Conservation (phyloP, 768 basidiomycete species). For the Lentinus tigrinus region DNA sequence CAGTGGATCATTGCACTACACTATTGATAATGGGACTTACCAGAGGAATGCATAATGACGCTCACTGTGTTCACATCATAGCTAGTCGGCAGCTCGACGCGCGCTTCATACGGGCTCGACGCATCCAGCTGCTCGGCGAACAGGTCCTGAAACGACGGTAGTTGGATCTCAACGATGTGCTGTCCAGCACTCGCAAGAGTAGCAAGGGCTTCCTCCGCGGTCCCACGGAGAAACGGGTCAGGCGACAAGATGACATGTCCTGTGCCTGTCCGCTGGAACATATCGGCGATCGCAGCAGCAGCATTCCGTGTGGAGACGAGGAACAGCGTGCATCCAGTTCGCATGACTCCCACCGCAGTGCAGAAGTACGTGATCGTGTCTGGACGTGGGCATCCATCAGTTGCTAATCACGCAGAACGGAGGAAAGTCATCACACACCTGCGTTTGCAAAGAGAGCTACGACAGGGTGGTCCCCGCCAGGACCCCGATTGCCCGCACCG, state of each 20-base stretch:
- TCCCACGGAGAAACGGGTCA: neutral
- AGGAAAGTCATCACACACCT: constrained; percentile 1
- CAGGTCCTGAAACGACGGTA: constrained; percentile 10
- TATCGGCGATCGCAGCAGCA: constrained; percentile 29
- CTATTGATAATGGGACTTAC: neutral
- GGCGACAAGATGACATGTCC: constrained; percentile 6
- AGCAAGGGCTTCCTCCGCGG: neutral
- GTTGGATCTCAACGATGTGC: neutral
- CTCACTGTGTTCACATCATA: neutral
- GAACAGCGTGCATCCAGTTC: constrained; percentile 27
- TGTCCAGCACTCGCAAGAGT: neutral
- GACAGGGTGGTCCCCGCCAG: constrained; percentile 12
- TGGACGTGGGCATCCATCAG: neutral
- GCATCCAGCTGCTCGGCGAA: neutral
- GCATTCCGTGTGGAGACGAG: constrained; percentile 36
- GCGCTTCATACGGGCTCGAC: neutral
- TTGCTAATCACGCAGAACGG: neutral
- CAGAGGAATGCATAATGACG: constrained; percentile 14
- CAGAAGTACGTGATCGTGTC: constrained; percentile 28
- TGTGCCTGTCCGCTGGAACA: constrained; percentile 16
- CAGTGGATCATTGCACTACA: neutral
- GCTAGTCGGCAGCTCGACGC: neutral
- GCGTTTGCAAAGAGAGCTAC: constrained; percentile 26
- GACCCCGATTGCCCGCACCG: neutral
- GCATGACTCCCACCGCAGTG: constrained; percentile 17